Evolutionary conservation across 2,329 filamentous ascomycete species (phyloP).

Genomic region (Phialocephala sp.): DNA sequence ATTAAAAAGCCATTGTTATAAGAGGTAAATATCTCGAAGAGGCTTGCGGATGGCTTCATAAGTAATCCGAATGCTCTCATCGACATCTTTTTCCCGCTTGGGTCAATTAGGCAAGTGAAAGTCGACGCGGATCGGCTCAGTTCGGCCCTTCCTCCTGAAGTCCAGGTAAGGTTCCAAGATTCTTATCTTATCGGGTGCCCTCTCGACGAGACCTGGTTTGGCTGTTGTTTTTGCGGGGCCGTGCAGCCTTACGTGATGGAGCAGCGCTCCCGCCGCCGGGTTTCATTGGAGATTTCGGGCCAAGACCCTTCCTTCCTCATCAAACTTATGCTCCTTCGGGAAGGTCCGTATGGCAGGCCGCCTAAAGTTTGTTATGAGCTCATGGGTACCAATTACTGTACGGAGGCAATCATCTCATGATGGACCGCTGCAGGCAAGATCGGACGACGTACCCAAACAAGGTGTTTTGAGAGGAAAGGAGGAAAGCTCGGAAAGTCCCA

Average conservation of each 20-base stretch:
- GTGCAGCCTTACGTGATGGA: background rate
- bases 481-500: too few species aligned
- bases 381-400: background rate
- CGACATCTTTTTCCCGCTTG: slow-evolving; percentile 4
- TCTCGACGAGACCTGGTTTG: background rate
- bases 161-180: background rate
- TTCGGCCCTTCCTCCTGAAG: background rate
- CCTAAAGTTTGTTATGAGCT: background rate
- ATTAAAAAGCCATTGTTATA: background rate
- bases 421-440: background rate
- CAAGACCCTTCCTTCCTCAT: background rate
- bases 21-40: background rate
- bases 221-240: background rate
- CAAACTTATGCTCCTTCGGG: slow-evolving; percentile 6
- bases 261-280: too few species aligned
- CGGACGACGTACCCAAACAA: background rate
- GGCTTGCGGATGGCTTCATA: background rate
- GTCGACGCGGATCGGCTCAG: background rate
- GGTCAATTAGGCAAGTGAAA: slow-evolving; percentile 2
- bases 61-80: background rate
- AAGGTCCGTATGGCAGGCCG: background rate
- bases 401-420: background rate
- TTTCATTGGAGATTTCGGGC: background rate
- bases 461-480: background rate
- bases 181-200: slow-evolving; percentile 2